Conservation (phyloP, 148 eudicot species). For the Pharnaceum exiguum region DNA sequence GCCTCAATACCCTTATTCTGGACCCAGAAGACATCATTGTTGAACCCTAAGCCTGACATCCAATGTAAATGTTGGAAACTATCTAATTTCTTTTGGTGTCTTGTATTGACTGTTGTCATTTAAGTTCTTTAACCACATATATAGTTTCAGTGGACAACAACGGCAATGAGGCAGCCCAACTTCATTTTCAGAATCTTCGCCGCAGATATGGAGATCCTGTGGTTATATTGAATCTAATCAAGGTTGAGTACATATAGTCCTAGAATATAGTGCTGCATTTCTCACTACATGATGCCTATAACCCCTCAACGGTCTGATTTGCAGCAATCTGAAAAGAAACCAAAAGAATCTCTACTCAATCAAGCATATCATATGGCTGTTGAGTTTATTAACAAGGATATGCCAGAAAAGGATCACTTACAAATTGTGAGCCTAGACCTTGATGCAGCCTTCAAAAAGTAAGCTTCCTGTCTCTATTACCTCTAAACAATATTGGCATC, state of each 20-base stretch:
- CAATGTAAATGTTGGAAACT: conserved; percentile 41
- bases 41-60: conserved; percentile 69
- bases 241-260: conserved; percentile 37
- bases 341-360: conserved; percentile 68
- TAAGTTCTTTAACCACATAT: conserved; percentile 18
- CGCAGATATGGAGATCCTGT: conserved; percentile 81
- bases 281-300: neutral
- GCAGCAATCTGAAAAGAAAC: conserved; percentile 70
- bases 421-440: conserved; percentile 70
- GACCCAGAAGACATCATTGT: conserved; percentile 76
- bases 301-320: conserved; percentile 1
- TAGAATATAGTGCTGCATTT: neutral
- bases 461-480: conserved; percentile 10
- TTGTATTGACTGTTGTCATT: conserved; percentile 8
- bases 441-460: conserved; percentile 60
- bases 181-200: conserved; percentile 66
- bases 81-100: neutral
- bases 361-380: conserved; percentile 64
- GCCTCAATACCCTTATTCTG: conserved; percentile 91
- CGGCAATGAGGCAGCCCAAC: conserved; percentile 57
- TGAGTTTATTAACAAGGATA: conserved; percentile 46
- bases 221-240: conserved; percentile 70
- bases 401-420: conserved; percentile 46
- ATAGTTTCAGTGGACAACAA: conserved; percentile 60
- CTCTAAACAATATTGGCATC: neutral